These are phyloP conservation scores for Ochromonas danica DNA, from an alignment of 108 stramenopile species.

Conservation along the genomic window DNA sequence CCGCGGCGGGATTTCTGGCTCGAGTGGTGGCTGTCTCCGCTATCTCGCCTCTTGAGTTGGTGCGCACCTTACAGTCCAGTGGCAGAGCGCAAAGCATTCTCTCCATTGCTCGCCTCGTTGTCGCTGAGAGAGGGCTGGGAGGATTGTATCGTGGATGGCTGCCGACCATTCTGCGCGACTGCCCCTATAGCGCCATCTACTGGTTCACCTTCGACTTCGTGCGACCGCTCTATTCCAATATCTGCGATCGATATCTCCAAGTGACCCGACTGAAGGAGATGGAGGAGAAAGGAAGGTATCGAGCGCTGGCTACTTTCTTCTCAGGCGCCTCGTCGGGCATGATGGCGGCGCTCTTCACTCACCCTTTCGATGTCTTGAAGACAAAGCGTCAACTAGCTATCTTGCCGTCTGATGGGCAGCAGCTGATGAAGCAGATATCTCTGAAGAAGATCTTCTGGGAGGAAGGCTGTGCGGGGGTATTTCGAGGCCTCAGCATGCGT, in stretches of 20 bases:
- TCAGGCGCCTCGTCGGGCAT: constrained; percentile 73
- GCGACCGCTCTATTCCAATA: background rate
- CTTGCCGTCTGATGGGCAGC: background rate
- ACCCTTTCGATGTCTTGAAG: constrained; percentile 93
- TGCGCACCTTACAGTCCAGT: constrained; percentile 45
- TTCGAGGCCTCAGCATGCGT: constrained; percentile 67
- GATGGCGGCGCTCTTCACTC: constrained; percentile 77
- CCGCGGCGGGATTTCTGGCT: constrained; percentile 71
- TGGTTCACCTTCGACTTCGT: constrained; percentile 73
- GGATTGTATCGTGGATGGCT: constrained; percentile 73
- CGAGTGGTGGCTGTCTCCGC: constrained; percentile 68
- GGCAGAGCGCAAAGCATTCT: constrained; percentile 33
- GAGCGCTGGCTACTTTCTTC: constrained; percentile 60
- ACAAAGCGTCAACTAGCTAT: constrained; percentile 69
- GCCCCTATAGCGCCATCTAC: constrained; percentile 85
- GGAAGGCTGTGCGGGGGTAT: constrained; percentile 43
- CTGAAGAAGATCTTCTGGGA: constrained; percentile 38
- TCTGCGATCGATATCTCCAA: background rate
- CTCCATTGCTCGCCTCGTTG: constrained; percentile 40
- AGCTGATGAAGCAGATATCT: background rate
- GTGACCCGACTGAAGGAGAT: too few species aligned
- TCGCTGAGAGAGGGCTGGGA: constrained; percentile 59
- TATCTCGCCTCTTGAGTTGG: constrained; percentile 86
- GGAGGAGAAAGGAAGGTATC: background rate
- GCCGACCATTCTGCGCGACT: constrained; percentile 83